Base-by-base conservation (phyloP, 2,329 filamentous ascomycete genomes). In the Aspergillus clavatus region DNA sequence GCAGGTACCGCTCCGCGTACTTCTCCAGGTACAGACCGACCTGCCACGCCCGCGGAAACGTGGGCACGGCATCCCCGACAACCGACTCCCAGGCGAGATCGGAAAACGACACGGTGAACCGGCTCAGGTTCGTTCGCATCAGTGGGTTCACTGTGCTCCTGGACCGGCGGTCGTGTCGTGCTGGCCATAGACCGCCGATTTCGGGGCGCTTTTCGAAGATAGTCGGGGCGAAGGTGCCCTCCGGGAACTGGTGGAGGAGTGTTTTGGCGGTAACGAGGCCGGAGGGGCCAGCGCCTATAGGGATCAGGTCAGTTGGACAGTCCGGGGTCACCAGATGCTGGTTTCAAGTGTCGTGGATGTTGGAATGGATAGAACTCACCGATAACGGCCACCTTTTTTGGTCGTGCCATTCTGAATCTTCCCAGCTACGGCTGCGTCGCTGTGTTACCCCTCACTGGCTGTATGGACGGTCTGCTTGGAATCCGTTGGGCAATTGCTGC, bases 161-260 rank as follows among this genome's bases (percentile, higher is more conserved):
- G 23, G 23, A 24, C 10, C 38, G 18, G 24, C 6, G n/a, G 7
- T 18, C 12, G 71, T 73, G 11, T 67, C 63, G 14, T 61, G 72
- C 68, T 3, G 84, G 83, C 88, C 88, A 94, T n/a, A 93, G 77
- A 0, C 88, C 88, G 8, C 87, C 88, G 12, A 91, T 75, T 29
- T 79, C 75, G 26, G 74, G 59, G 38, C 82, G 77, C 12, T 76
- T 70, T 39, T 94, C 88, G 57, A 85, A 87, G 19, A 94, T 65
- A 3, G 80, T 84, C 38, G 91, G 83, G 4, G 74, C 70, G 68
- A 87, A 90, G 5, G 72, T 70, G 18, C 59, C 63, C 2, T 67
- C 63, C 0, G 78, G 72, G 24, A 72, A 72, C 59, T 81, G 74
- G 66, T 82, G 74, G 50, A 89, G 73, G 22, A 93, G 73, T 0